A percentile compares a stretch with the other conserved stretches of the same genome.
Evolutionary conservation across 2,329 filamentous ascomycete genomes (phyloP).

Genomic region (Incumbomyces delicatus): DNA sequence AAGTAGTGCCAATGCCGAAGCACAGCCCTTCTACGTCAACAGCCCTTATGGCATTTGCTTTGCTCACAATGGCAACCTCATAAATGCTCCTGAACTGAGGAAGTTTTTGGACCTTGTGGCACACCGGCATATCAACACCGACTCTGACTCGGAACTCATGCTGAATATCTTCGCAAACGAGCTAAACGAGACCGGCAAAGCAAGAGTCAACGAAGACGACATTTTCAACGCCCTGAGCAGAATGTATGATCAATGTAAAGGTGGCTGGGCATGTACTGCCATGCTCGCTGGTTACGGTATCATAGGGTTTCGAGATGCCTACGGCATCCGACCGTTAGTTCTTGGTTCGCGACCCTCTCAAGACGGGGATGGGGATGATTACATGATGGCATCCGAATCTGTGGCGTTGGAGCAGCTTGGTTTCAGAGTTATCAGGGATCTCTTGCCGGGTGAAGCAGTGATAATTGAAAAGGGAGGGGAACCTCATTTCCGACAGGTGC

Average conservation of each 20-base stretch:
- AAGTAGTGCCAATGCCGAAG: constrained; percentile 72
- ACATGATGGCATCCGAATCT: constrained; percentile 85
- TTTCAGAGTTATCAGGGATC: constrained; percentile 65
- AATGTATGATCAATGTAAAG: constrained; percentile 64
- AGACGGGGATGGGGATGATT: constrained; percentile 60
- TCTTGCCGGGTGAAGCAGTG: constrained; percentile 74
- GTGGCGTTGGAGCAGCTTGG: constrained; percentile 74
- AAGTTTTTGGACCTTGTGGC: constrained; percentile 66
- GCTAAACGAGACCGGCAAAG: constrained; percentile 69
- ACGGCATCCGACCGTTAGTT: constrained; percentile 74
- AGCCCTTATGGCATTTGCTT: constrained; percentile 72
- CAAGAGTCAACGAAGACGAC: constrained; percentile 67
- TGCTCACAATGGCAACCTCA: constrained; percentile 79
- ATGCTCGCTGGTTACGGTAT: constrained; percentile 77
- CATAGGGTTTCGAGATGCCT: constrained; percentile 67
- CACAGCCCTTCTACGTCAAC: constrained; percentile 90
- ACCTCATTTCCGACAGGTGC: constrained; percentile 68
- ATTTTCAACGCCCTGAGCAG: constrained; percentile 61
- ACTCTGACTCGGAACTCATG: constrained; percentile 79
- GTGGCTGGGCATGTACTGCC: constrained; percentile 69
- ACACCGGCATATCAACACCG: constrained; percentile 80
- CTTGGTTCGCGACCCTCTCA: constrained; percentile 63
- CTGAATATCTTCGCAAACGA: constrained; percentile 81
- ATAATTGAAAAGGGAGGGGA: constrained; percentile 69
- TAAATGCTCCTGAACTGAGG: constrained; percentile 64